These are phyloP conservation scores for Penicillium fimorum DNA, from an alignment of 495 filamentous ascomycete species.

Conservation along the genomic window DNA sequence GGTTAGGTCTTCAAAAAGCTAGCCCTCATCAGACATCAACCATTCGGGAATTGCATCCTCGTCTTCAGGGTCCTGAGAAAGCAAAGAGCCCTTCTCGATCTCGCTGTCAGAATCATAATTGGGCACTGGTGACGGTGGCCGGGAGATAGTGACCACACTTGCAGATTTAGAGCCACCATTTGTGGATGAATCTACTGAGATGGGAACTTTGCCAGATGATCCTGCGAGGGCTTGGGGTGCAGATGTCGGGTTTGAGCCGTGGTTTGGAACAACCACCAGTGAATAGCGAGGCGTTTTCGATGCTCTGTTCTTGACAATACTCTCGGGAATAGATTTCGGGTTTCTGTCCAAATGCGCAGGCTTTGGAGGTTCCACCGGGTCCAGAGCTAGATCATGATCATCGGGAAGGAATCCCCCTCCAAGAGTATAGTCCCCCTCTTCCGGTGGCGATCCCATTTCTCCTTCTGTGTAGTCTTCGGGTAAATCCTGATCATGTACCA, in stretches of 20 bases:
- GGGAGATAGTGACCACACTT: conserved; percentile 29
- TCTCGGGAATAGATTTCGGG: not conserved
- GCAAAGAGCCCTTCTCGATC: conserved; percentile 44
- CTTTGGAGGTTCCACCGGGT: not conserved
- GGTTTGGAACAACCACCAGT: conserved; percentile 35
- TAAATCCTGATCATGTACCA: not conserved
- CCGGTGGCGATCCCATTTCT: not conserved
- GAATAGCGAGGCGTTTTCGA: conserved; percentile 26
- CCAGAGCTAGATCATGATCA: conserved; percentile 4
- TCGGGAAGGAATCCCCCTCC: conserved; percentile 30
- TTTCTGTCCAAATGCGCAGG: not conserved
- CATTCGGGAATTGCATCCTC: conserved; percentile 68
- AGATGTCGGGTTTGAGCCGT: not conserved
- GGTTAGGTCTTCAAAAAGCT: not conserved
- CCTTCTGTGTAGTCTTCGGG: not conserved
- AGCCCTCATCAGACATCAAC: conserved; percentile 42
- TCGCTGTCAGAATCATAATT: conserved; percentile 32
- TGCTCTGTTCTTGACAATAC: not conserved
- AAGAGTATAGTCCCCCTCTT: not conserved
- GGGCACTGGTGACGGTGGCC: conserved; percentile 11
- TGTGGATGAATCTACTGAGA: conserved; percentile 28
- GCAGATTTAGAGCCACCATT: conserved; percentile 23
- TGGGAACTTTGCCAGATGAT: conserved; percentile 26
- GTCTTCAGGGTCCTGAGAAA: conserved; percentile 66
- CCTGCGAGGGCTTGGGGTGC: conserved; percentile 6